Base-by-base conservation (phyloP, 345 rosid genomes). In the Hevea brasiliensis region DNA sequence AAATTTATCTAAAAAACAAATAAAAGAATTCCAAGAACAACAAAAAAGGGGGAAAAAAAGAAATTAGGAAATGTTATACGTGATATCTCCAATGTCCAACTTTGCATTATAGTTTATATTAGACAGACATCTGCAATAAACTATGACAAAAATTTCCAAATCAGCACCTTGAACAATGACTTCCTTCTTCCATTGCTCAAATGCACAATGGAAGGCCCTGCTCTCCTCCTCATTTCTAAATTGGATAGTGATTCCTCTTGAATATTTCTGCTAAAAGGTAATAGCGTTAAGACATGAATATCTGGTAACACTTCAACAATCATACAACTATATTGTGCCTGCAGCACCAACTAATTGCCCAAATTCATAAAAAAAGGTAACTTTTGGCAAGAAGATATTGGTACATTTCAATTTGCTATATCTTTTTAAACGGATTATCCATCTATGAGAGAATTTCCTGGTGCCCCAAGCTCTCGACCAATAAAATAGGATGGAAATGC, bases 171-270 rank as follows among this genome's bases (percentile, higher is more conserved):
- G 83, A 83, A 67, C 77, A 82, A 26, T 69, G 76, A 57, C 79
- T 76, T 84, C 83, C 68, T 85, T 85, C 87, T 87, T 89, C 98
- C 90, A 92, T 82, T 87, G 93, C 81, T 89, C 89, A 81, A 92
- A 89, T 14, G 90, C 84, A 79, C 80, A 83, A 86, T 88, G 94
- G 83, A 95, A 95, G 74, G 81, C 80, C 76, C 71, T 86, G 87
- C 96, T 83, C 77, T 89, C 97, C 76, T 88, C 92, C 78, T 89
- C 98, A 55, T 81, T 84, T 80, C 79, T 85, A 87, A 95, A 92
- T 20, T 79, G 83, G 75, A 95, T 79, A 57, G 73, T 74, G 79
- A 87, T 72, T 79, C 90, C 97, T 75, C 81, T 80, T 37, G 98
- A 86, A 81, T 83, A 84, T 79, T 79, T 87, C 99, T 91, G 97